A percentile compares a stretch with the other conserved stretches of the same genome.
Evolutionary conservation across 345 rosid species (phyloP).

Genomic region (Citrus australasica): DNA sequence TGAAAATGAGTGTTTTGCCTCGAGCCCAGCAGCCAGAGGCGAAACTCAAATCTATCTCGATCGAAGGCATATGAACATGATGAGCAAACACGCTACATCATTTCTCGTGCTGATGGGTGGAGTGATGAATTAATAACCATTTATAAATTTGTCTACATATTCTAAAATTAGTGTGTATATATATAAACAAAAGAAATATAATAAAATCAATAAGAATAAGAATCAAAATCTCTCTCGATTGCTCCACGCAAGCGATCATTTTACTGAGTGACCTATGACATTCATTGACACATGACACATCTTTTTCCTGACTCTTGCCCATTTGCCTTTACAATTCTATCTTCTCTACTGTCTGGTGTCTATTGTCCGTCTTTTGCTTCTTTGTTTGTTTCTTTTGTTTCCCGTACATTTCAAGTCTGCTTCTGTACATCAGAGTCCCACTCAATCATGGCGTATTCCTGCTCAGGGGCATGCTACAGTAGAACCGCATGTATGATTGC

Average conservation of each 20-base stretch:
- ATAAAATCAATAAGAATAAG: slow-evolving; percentile 16
- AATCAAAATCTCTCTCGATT: slow-evolving; percentile 20
- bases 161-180: background rate
- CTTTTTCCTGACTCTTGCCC: slow-evolving; percentile 17
- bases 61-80: slow-evolving; percentile 11
- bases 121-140: background rate
- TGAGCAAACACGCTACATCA: slow-evolving; percentile 36
- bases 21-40: slow-evolving; percentile 31
- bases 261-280: slow-evolving; percentile 26
- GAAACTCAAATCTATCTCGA: slow-evolving; percentile 25
- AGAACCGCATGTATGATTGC: background rate
- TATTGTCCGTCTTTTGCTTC: too few relatives aligned
- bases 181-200: background rate
- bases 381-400: slow-evolving; percentile 21
- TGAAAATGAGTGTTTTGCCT: slow-evolving; percentile 28
- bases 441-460: slow-evolving; percentile 26
- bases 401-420: slow-evolving; percentile 23
- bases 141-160: background rate
- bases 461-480: background rate
- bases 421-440: slow-evolving; percentile 13
- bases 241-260: slow-evolving; percentile 55
- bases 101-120: slow-evolving; percentile 37
- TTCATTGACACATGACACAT: background rate
- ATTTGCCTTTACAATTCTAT: slow-evolving; percentile 13
- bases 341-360: slow-evolving; percentile 3